phyloP scores from a whole-genome alignment of 371 early-diverging fungal species.

The Mucor mucedo region DNA sequence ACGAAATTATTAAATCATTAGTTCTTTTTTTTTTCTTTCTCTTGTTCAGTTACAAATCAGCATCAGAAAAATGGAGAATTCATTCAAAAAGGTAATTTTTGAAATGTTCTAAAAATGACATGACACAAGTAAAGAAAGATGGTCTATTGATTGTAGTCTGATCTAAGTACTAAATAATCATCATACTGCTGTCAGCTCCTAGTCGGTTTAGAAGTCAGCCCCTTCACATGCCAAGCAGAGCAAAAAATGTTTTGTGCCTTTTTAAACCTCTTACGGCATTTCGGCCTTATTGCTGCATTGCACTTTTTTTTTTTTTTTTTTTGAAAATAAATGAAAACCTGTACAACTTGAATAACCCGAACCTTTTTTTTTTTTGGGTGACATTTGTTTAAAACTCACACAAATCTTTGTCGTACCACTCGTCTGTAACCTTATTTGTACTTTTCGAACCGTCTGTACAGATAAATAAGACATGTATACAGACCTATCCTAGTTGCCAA shows the following conservation, averaged over 20 bases:
- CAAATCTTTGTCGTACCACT: too few species aligned
- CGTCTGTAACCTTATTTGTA: too few species aligned
- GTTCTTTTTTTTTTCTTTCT: not conserved
- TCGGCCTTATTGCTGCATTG: not conserved
- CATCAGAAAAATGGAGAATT: not conserved
- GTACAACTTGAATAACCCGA: too few species aligned
- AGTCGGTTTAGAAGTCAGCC: too few species aligned
- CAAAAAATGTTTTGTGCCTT: not conserved
- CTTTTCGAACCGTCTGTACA: not conserved
- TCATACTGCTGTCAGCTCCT: too few species aligned
- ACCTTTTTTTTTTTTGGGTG: too few species aligned
- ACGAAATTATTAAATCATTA: too few species aligned
- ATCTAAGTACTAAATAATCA: not conserved
- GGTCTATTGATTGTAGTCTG: too few species aligned
- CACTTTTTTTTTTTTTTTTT: constrained; percentile 2
- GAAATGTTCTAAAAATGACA: not conserved
- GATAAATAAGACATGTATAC: too few species aligned
- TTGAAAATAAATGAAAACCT: not conserved
- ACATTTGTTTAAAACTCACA: too few species aligned
- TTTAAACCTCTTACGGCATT: not conserved
- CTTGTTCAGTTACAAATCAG: not conserved
- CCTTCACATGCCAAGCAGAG: not conserved
- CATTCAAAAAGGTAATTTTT: not conserved
- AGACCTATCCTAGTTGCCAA: too few species aligned
- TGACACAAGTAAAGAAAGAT: not conserved